Base-by-base conservation (phyloP, 768 basidiomycete species). In the Agaricus blazei region DNA sequence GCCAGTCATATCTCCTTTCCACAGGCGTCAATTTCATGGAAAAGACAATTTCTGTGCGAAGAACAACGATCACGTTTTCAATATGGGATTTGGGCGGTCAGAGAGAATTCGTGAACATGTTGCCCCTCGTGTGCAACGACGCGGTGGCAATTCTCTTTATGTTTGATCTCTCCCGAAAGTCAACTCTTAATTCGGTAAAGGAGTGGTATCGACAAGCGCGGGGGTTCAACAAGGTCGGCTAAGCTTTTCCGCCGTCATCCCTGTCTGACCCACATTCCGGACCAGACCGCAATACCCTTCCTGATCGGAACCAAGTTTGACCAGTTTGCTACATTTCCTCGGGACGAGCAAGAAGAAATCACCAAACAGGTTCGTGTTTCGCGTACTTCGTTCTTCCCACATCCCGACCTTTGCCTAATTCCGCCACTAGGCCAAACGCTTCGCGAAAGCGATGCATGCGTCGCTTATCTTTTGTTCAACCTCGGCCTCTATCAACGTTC, bases 131-230 rank as follows among this genome's bases (percentile, higher is more conserved):
- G 60, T 98, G 94, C 73, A 98, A 98, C 67, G 96, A 98, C 64
- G 96, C 97, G n/a, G 95, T 98, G 56, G 97, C 97, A 40, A 96
- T 99, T 65, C 79, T 99, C 46, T 99, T 98, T 85, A 98, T 98
- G 97, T 99, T 99, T 68, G 97, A 99, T 75, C 81, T 99, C 45
- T 93, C 93, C 57, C 85, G 97, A 62, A 98, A 98, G 73, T 92
- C 91, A 58, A 99, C 97, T 42, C 72, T 99, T 59, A 98, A 98
- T 73, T 96, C 93, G 55, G 93, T 99, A 64, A 98, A 98, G 73
- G 97, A 99, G 72, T 99, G 97, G 97, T 99, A 98, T 79, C 82
- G 97, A 64, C 97, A 99, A 74, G 94, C 95, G 51, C 81, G 97
- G 64, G 97, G 97, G 23, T 99, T 99, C 75, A 98, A 98, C 76